These are phyloP conservation scores for Gracilaria gracilis DNA, from an alignment of 23 red algal genomes.

Conservation along the genomic window DNA sequence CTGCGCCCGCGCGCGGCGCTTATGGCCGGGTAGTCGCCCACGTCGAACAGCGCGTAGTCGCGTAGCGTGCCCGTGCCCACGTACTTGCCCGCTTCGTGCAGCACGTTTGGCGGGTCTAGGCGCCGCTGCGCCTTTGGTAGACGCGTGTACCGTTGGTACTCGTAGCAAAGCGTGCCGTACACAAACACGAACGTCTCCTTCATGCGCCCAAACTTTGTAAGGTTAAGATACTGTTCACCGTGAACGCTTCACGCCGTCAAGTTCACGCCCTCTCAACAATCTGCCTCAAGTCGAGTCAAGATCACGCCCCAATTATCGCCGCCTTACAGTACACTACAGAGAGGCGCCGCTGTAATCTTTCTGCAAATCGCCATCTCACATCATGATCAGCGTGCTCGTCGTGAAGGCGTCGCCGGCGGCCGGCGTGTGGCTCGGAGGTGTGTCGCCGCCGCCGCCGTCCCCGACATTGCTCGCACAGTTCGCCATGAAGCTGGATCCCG, in stretches of 20 bases:
- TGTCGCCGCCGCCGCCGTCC: neutral
- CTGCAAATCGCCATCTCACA: too few relatives aligned
- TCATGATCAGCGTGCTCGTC: too few relatives aligned
- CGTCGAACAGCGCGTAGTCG: slow-evolving; percentile 12
- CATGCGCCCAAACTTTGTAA: neutral
- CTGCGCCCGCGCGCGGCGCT: neutral
- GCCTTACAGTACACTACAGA: too few relatives aligned
- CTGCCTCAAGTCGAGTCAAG: too few relatives aligned
- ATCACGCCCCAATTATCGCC: too few relatives aligned
- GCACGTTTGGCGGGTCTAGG: slow-evolving; percentile 17
- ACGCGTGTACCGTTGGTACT: slow-evolving; percentile 6
- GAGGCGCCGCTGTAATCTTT: too few relatives aligned
- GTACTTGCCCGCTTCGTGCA: slow-evolving; percentile 10
- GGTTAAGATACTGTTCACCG: too few relatives aligned
- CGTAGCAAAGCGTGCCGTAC: slow-evolving; percentile 38
- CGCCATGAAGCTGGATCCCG: slow-evolving; percentile 92
- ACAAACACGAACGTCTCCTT: slow-evolving; percentile 25
- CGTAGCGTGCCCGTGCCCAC: neutral
- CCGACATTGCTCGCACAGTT: neutral
- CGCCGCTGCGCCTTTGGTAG: slow-evolving; percentile 16
- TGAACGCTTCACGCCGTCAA: too few relatives aligned
- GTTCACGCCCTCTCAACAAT: too few relatives aligned
- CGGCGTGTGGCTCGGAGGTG: too few relatives aligned
- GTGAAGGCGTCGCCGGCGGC: too few relatives aligned
- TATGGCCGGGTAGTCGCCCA: slow-evolving; percentile 36